Base-by-base conservation (phyloP, 2,329 filamentous ascomycete species). In the Xylariales sp. region DNA sequence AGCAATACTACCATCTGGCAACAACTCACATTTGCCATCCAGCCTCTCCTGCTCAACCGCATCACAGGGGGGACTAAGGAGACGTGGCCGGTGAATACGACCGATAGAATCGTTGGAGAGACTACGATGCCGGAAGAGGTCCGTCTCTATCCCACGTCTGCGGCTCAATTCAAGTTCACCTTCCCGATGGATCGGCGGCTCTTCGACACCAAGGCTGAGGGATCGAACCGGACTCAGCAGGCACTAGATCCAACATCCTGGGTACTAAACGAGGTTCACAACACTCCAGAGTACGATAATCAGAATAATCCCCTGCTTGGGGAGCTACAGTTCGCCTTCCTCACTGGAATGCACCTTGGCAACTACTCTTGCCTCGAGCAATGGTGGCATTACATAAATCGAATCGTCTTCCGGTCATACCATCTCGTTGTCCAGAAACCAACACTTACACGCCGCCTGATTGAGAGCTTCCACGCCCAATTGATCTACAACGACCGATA, bases 291-390 rank as follows among this genome's bases (percentile, higher is more conserved):
- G n/a, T 53, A 62, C 18, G 47, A 54, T n/a, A 46, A 36, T 15
- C 55, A 36, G 15, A 11, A n/a, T n/a, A 60, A 63, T 2, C 71
- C 77, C 40, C 58, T 82, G 19, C 56, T 78, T 4, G 79, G 77
- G 34, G 79, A 84, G 53, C 56, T 82, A 2, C 79, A 83, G 49
- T 74, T 82, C 54, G 69, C 71, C 31, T 83, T 74, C 50, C 51
- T 82, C 4, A 72, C 71, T 0, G 78, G 78, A 27, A 69, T 74
- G 54, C 68, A 77, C 41, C 68, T 82, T 1, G 71, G 73, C 29
- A 83, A 80, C 54, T 61, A 74, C 31, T 66, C 74, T 7, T 82
- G 78, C 49, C 63, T 80, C 31, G 75, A 80, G 46, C 78, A 83
- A 46, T 83, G 78, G 79, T 76, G 71, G 65, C 68, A 78, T 51